A percentile compares a stretch with the other conserved stretches of the same genome.
These are phyloP conservation scores for Tulasnella sp. DNA, from an alignment of 768 basidiomycete genomes.

Conservation along the genomic window DNA sequence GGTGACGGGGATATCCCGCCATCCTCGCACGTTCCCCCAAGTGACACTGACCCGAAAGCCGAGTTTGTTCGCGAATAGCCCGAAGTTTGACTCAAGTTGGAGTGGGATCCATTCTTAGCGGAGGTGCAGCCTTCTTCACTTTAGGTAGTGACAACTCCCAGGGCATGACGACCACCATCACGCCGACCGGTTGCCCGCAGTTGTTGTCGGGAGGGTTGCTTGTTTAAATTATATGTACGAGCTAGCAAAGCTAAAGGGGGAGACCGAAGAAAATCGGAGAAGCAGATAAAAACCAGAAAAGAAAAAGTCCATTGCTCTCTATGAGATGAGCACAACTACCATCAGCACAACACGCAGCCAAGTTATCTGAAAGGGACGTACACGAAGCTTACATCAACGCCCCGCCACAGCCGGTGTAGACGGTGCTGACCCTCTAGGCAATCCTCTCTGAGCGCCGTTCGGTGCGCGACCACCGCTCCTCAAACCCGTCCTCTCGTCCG, in stretches of 20 bases:
- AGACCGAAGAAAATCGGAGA: neutral
- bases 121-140: neutral
- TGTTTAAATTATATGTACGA: neutral
- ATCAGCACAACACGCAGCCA: no score
- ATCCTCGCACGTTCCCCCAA: neutral
- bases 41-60: neutral
- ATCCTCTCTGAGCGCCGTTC: no score
- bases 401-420: conserved; percentile 3
- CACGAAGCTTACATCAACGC: neutral
- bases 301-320: neutral
- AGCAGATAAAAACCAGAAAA: neutral
- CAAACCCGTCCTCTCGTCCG: conserved; percentile 5
- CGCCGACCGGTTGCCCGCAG: neutral
- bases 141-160: neutral
- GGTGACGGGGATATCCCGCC: neutral
- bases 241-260: neutral
- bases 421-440: neutral
- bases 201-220: neutral
- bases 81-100: neutral
- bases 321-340: no score
- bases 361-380: neutral
- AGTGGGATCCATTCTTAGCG: neutral
- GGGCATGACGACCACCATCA: neutral
- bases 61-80: neutral
- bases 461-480: neutral